Evolutionary conservation across 257 asterid species (phyloP).

Genomic region (Nicotiana knightiana): DNA sequence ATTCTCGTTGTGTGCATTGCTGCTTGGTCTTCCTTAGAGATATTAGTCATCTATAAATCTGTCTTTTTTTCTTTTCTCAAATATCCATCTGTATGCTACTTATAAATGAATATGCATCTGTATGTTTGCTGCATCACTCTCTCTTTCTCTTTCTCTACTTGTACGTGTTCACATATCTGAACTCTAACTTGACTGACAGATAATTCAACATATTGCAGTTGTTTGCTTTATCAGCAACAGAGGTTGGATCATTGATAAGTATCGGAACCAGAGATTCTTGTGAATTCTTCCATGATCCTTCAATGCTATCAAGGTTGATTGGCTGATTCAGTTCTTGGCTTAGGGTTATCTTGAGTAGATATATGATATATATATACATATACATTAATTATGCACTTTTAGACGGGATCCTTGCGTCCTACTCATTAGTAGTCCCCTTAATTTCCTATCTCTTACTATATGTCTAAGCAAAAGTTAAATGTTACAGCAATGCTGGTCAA

Average conservation of each 20-base stretch:
- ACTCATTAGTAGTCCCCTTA: background rate
- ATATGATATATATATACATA: background rate
- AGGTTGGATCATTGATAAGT: slow-evolving; percentile 83
- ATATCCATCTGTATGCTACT: background rate
- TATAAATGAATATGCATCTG: background rate
- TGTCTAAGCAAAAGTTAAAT: background rate
- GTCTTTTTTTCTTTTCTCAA: background rate
- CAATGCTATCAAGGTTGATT: slow-evolving; percentile 75
- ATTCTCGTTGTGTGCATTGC: background rate
- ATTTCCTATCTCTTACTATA: background rate
- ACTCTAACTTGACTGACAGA: slow-evolving; percentile 12
- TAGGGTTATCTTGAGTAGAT: background rate
- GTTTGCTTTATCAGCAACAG: slow-evolving; percentile 87
- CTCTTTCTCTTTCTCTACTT: background rate
- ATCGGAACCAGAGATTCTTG: slow-evolving; percentile 67
- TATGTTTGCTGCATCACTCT: background rate
- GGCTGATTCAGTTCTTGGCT: slow-evolving; percentile 6
- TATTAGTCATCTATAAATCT: background rate
- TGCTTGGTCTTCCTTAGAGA: background rate
- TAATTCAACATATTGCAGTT: slow-evolving; percentile 29
- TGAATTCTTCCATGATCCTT: slow-evolving; percentile 93
- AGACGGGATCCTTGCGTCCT: background rate
- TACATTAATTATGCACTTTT: background rate
- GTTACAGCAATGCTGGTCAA: slow-evolving; percentile 82
- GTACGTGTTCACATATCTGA: background rate